Evolutionary conservation across 2,329 filamentous ascomycete genomes (phyloP).

Genomic region (Colletotrichum caudatum): DNA sequence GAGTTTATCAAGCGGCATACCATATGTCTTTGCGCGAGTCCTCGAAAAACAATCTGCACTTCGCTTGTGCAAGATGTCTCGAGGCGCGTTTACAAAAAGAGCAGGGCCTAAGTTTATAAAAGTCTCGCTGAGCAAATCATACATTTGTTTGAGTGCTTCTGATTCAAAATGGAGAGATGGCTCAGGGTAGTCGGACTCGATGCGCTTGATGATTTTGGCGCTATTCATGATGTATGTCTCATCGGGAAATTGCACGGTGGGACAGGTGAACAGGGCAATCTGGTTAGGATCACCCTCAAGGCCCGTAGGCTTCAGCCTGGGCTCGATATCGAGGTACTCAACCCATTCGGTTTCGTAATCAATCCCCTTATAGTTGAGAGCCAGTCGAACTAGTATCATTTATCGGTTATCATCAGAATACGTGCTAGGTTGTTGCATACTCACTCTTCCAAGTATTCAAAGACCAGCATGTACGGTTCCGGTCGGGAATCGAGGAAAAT

Average conservation of each 20-base stretch:
- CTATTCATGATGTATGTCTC: constrained; percentile 75
- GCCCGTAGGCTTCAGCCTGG: constrained; percentile 60
- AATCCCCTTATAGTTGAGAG: constrained; percentile 75
- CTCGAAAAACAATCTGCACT: constrained; percentile 67
- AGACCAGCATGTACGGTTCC: constrained; percentile 67
- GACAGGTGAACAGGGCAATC: constrained; percentile 62
- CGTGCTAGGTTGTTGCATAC: background rate
- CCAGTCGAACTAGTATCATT: constrained; percentile 65
- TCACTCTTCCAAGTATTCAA: constrained; percentile 79
- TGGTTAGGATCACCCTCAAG: constrained; percentile 59
- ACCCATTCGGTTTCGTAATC: constrained; percentile 77
- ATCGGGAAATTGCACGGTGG: constrained; percentile 66
- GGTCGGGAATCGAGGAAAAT: constrained; percentile 71
- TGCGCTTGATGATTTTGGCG: constrained; percentile 65
- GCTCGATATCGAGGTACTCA: constrained; percentile 74
- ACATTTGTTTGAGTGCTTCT: constrained; percentile 59
- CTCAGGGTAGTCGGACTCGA: constrained; percentile 70
- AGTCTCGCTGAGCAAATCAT: constrained; percentile 52
- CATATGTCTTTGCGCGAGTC: constrained; percentile 62
- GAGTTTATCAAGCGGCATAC: constrained; percentile 65
- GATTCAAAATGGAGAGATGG: constrained; percentile 70
- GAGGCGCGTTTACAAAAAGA: constrained; percentile 62
- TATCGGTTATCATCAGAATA: background rate
- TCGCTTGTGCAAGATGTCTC: constrained; percentile 61
- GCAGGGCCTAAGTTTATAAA: constrained; percentile 53